phyloP scores from a whole-genome alignment of 257 asterid genomes.

The Euphrasia confusa region DNA sequence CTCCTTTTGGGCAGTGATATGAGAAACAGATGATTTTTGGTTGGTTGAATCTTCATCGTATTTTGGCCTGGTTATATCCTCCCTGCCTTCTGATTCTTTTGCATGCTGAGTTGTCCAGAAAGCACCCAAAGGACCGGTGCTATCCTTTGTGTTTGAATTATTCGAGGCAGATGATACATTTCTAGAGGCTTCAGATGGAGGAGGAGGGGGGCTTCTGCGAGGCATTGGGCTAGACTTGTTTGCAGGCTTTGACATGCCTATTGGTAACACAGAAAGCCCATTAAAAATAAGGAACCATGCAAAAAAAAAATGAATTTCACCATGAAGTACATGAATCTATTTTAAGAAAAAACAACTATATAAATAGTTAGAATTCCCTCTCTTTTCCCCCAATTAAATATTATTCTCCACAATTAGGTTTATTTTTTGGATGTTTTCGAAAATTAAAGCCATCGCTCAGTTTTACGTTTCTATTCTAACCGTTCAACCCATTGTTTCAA shows the following conservation, averaged over 20 bases:
- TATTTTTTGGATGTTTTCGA: too few species aligned
- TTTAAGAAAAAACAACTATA: not conserved
- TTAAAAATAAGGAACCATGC: slow-evolving; percentile 8
- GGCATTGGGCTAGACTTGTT: slow-evolving; percentile 76
- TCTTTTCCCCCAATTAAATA: too few species aligned
- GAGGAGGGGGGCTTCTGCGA: slow-evolving; percentile 87
- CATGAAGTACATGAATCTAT: slow-evolving; percentile 13
- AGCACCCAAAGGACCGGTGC: slow-evolving; percentile 62
- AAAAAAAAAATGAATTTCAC: not conserved
- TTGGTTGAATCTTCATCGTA: slow-evolving; percentile 53
- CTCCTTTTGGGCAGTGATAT: slow-evolving; percentile 1
- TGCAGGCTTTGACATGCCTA: slow-evolving; percentile 67
- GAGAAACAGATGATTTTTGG: slow-evolving; percentile 28
- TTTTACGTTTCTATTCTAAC: too few species aligned
- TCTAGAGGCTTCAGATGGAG: slow-evolving; percentile 59
- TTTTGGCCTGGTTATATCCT: slow-evolving; percentile 51
- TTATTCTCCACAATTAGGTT: too few species aligned
- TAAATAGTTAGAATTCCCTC: not conserved
- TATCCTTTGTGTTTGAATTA: slow-evolving; percentile 45
- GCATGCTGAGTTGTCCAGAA: slow-evolving; percentile 92
- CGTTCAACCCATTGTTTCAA: too few species aligned
- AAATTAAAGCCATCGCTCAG: too few species aligned
- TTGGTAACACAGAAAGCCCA: slow-evolving; percentile 20
- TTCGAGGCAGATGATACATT: slow-evolving; percentile 40
- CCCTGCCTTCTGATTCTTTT: slow-evolving; percentile 43